phyloP scores from a whole-genome alignment of 257 asterid genomes.

The Agastache rugosa region DNA sequence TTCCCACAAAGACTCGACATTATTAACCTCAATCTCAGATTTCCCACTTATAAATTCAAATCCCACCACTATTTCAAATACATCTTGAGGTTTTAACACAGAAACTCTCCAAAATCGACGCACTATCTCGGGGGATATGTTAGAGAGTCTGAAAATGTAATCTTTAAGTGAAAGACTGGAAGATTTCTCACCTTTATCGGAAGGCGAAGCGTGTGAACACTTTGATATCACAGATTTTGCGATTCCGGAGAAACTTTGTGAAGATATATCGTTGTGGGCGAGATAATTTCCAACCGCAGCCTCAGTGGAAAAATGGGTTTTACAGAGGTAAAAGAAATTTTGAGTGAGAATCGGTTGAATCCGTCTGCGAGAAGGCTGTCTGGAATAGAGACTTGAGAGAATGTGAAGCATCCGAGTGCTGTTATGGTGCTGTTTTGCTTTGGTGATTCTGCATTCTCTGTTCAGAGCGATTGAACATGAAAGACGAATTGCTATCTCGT shows the following conservation, averaged over 20 bases:
- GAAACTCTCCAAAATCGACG: slow-evolving; percentile 82
- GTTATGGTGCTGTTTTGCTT: slow-evolving; percentile 2
- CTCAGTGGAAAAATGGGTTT: slow-evolving; percentile 26
- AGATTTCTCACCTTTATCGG: slow-evolving; percentile 48
- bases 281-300: slow-evolving; percentile 26
- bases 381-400: slow-evolving; percentile 21
- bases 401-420: slow-evolving; percentile 43
- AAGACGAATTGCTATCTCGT: not conserved
- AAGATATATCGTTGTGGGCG: slow-evolving; percentile 40
- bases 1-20: slow-evolving; percentile 77
- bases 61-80: slow-evolving; percentile 71
- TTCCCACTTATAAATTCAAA: slow-evolving; percentile 51
- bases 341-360: slow-evolving; percentile 37
- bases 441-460: slow-evolving; percentile 1
- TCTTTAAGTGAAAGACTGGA: slow-evolving; percentile 50
- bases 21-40: slow-evolving; percentile 54
- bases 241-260: slow-evolving; percentile 42
- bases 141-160: slow-evolving; percentile 58
- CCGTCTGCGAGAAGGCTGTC: slow-evolving; percentile 21
- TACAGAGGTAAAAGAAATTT: not conserved
- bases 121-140: slow-evolving; percentile 55
- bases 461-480: not conserved
- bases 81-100: slow-evolving; percentile 63
- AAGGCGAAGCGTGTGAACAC: slow-evolving; percentile 37
- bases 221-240: slow-evolving; percentile 50